Conservation (phyloP, 495 filamentous ascomycete genomes). For the Penicillium diatomitis region DNA sequence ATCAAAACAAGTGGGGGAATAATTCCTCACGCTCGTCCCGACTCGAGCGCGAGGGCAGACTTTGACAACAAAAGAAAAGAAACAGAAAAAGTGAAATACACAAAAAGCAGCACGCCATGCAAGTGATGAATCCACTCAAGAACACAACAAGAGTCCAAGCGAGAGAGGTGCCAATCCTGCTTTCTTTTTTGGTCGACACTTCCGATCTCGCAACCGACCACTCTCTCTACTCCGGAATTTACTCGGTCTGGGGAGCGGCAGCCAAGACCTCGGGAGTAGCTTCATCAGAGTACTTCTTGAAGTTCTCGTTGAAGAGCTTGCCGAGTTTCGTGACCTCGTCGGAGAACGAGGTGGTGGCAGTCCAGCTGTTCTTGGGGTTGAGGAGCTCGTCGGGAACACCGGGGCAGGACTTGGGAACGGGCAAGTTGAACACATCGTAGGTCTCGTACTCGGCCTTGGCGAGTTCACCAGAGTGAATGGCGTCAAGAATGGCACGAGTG, state of each 20-base stretch:
- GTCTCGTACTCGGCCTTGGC: slow-evolving; percentile 86
- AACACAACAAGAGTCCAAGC: slow-evolving; percentile 7
- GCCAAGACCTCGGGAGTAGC: slow-evolving; percentile 66
- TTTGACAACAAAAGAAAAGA: slow-evolving; percentile 16
- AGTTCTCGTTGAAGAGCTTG: slow-evolving; percentile 85
- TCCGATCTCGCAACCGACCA: not conserved
- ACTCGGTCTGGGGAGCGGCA: slow-evolving; percentile 26
- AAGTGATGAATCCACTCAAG: slow-evolving; percentile 13
- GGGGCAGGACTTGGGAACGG: slow-evolving; percentile 76
- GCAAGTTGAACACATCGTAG: slow-evolving; percentile 94
- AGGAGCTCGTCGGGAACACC: slow-evolving; percentile 84
- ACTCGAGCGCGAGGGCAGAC: slow-evolving; percentile 13
- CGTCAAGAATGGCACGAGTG: slow-evolving; percentile 94
- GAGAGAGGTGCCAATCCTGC: too few relatives aligned
- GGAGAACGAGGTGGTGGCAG: slow-evolving; percentile 64
- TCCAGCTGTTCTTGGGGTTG: slow-evolving; percentile 92
- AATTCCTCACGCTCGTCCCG: slow-evolving; percentile 17
- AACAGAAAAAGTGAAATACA: slow-evolving; percentile 18
- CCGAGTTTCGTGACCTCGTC: slow-evolving; percentile 84
- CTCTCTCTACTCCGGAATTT: slow-evolving; percentile 1
- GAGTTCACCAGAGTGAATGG: slow-evolving; percentile 93
- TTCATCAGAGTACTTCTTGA: slow-evolving; percentile 86
- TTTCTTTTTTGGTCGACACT: slow-evolving; percentile 8
- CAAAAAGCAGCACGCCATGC: slow-evolving; percentile 25
- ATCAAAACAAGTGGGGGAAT: slow-evolving; percentile 7